phyloP scores from a whole-genome alignment of 106 monocot genomes.

The Dactylorhiza incarnata region DNA sequence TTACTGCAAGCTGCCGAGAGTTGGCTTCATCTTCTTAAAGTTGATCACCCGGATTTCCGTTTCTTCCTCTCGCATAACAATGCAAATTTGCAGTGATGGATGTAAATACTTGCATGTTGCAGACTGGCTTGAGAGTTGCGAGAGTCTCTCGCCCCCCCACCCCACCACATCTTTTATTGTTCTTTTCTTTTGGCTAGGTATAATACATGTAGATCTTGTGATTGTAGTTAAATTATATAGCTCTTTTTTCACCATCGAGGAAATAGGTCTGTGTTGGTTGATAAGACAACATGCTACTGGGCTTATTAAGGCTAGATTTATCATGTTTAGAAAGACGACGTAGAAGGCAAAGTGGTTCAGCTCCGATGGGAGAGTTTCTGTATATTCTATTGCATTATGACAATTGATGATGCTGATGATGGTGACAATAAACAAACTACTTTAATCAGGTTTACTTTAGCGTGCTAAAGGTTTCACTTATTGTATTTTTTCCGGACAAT shows the following conservation, averaged over 20 bases:
- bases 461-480: too few relatives aligned
- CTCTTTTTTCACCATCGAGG: neutral
- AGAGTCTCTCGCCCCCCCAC: neutral
- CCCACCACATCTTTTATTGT: neutral
- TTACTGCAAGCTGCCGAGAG: constrained; percentile 60
- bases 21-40: constrained; percentile 59
- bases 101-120: neutral
- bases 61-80: constrained; percentile 54
- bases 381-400: neutral
- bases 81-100: constrained; percentile 19
- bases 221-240: neutral
- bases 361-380: neutral
- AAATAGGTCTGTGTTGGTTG: neutral
- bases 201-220: neutral
- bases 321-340: neutral
- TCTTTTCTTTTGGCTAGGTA: neutral
- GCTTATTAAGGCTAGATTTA: neutral
- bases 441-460: too few relatives aligned
- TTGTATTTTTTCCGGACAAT: too few relatives aligned
- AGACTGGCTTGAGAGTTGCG: neutral
- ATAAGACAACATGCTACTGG: neutral
- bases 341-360: neutral
- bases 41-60: constrained; percentile 79
- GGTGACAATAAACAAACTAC: neutral
- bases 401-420: neutral